These are phyloP conservation scores for Chalciporus piperatus DNA, from an alignment of 768 basidiomycete genomes.

Conservation along the genomic window DNA sequence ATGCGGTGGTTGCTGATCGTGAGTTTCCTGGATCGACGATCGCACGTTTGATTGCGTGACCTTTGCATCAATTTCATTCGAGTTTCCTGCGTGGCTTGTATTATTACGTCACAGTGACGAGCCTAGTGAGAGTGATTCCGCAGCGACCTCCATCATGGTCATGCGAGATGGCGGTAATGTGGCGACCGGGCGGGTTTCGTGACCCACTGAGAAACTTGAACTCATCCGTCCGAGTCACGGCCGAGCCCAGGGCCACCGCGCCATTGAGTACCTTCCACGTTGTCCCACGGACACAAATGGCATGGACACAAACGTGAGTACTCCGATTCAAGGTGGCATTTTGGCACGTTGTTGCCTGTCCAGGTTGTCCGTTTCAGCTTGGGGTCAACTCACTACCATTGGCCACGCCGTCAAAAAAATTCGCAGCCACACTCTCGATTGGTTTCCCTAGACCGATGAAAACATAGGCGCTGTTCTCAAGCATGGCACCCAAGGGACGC, in stretches of 20 bases:
- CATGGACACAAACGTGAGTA: background rate
- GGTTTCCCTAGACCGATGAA: no score
- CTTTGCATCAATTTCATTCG: background rate
- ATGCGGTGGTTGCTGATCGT: background rate
- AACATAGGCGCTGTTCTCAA: no score
- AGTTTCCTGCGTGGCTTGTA: background rate
- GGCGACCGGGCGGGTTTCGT: no score
- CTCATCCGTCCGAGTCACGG: background rate
- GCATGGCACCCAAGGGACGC: no score
- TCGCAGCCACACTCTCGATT: no score
- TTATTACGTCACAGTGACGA: background rate
- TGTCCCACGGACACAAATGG: background rate
- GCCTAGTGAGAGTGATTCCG: background rate
- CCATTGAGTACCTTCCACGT: background rate
- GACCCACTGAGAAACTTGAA: no score
- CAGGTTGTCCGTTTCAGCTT: no score
- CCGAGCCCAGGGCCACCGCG: background rate
- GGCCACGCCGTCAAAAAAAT: background rate
- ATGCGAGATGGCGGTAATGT: background rate
- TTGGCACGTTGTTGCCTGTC: no score
- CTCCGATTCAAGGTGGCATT: no score
- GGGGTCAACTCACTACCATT: no score
- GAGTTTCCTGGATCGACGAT: background rate
- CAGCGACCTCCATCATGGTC: background rate
- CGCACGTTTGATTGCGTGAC: slow-evolving; percentile 18